phyloP scores from a whole-genome alignment of 2,329 filamentous ascomycete genomes.

The Paecilomyces variotii region DNA sequence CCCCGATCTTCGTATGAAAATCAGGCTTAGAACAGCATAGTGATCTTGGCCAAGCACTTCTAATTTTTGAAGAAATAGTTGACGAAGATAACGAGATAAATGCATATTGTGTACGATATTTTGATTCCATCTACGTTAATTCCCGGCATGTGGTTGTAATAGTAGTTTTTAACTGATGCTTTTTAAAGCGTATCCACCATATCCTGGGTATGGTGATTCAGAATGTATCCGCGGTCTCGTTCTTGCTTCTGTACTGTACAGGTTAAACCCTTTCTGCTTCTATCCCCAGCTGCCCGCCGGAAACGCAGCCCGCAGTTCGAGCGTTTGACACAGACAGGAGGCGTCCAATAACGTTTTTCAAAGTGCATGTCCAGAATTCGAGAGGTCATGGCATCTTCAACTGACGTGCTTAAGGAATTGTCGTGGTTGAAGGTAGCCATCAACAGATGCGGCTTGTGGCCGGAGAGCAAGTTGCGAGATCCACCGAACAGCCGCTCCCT shows the following conservation, averaged over 20 bases:
- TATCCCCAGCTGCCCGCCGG: not conserved
- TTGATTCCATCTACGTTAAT: not conserved
- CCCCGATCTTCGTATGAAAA: not conserved
- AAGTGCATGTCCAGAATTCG: no score
- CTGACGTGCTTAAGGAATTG: no score
- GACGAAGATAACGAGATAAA: not conserved
- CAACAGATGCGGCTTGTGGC: no score
- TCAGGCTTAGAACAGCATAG: not conserved
- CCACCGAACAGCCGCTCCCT: no score
- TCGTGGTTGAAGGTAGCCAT: no score
- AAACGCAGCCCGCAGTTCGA: not conserved
- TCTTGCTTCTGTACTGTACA: not conserved
- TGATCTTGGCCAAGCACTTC: not conserved
- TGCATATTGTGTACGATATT: not conserved
- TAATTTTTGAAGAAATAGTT: not conserved
- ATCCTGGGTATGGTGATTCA: not conserved
- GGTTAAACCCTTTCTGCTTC: not conserved
- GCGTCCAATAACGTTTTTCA: no score
- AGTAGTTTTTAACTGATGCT: not conserved
- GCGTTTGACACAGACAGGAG: no score
- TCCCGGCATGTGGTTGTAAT: not conserved
- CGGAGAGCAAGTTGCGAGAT: no score
- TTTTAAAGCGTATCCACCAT: not conserved
- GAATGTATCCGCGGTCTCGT: not conserved
- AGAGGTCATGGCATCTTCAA: no score